Base-by-base conservation (phyloP, 768 basidiomycete genomes). In the Suillus lakei region DNA sequence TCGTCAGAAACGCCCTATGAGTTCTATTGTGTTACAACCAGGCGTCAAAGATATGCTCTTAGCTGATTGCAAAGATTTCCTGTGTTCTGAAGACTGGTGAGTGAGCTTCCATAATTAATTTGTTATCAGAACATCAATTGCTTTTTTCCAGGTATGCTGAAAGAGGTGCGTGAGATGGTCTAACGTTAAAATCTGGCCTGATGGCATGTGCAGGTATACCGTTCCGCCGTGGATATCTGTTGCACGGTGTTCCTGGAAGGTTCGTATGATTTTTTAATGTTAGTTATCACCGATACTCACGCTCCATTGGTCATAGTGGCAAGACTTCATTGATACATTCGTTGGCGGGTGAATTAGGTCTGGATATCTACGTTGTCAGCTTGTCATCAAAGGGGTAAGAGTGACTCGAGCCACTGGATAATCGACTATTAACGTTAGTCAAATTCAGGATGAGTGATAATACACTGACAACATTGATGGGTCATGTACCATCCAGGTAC, bases 311-410 rank as follows among this genome's bases (percentile, higher is more conserved):
- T 44, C 23, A 50, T 71, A 93, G 92, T 75, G 92, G 92, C 68
- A 94, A 94, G 80, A 94, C 92, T 30, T 93, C 92, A 21, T 82
- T 94, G 51, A 93, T 94, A 70, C 91, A 94, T 76, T 92, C 92
- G 7, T 79, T 93, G 68, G 92, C 92, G 60, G 92, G 92, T 63
- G 93, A 95, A 74, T 83, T 98, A 39, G 87, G 89, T 9, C 84
- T 98, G 30, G 93, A 96, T 78, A 95, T 98, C 68, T 96, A 95
- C 74, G 93, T 96, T 61, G 90, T 96, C 69, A 92, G 91, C 53
- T 80, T 96, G 62, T 95, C 93, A 54, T 88, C 92, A 39, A 95
- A 95, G 77, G 93, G 93, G 93, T 91, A 80, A 70, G 84, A 64
- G 44, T 61, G 6, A 64, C 51, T 64, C 69, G 65, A 70, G 63